Evolutionary conservation across 148 eudicot genomes (phyloP).

Genomic region (Vaccinium macrocarpon): DNA sequence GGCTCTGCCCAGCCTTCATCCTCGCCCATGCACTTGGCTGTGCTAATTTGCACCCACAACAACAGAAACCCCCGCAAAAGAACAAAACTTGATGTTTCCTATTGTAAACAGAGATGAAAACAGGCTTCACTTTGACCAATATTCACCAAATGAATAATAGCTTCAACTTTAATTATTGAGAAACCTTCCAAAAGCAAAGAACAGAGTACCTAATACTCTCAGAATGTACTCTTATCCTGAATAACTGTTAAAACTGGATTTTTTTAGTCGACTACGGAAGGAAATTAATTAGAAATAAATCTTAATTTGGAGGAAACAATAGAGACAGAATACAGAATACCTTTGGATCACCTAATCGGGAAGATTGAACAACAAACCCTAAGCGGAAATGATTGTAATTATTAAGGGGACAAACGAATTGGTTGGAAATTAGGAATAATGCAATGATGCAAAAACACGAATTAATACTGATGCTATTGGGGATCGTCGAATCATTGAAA

Average conservation of each 20-base stretch:
- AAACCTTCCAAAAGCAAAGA: neutral
- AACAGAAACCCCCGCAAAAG: neutral
- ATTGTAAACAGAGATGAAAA: neutral
- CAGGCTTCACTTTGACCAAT: neutral
- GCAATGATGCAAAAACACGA: neutral
- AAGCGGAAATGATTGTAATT: neutral
- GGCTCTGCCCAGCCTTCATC: conserved; percentile 36
- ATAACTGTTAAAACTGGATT: too few species aligned
- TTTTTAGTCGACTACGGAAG: neutral
- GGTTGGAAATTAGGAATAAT: neutral
- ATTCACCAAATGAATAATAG: too few species aligned
- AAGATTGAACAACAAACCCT: conserved; percentile 14
- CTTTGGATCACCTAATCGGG: conserved; percentile 1
- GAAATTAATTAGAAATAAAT: neutral
- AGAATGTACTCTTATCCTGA: neutral
- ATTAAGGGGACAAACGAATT: neutral
- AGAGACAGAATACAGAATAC: neutral
- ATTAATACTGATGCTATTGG: neutral
- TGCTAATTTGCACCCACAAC: conserved; percentile 11
- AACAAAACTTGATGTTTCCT: too few species aligned
- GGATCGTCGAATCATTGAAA: neutral
- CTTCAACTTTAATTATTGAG: too few species aligned
- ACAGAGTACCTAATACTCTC: neutral
- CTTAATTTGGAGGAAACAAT: neutral
- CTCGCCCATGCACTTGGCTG: conserved; percentile 37